Evolutionary conservation across 352 stramenopile species (phyloP), one percentile per base, ranked within the genome.

Genomic region (Pythium guiyangense): DNA sequence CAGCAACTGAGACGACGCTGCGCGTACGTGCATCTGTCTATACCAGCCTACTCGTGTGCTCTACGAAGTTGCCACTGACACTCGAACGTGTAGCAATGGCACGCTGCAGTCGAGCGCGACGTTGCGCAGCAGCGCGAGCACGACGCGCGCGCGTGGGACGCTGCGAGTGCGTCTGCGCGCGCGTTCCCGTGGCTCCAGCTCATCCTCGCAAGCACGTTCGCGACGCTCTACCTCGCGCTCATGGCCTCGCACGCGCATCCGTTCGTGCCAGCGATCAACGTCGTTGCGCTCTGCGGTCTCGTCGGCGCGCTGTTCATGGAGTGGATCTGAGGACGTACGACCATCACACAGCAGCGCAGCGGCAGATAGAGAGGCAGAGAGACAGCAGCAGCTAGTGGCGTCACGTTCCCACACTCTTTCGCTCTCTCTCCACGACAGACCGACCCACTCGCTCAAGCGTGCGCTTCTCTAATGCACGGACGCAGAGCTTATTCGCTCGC

Each of bases 161-260:
- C 26, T 9, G 57, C 59, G 1, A 47, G 60, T 9, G 37, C 25
- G 20, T 88, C 26, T 9, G 57, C 59, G 1, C 44, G 60, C 10
- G 37, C 25, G 20, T 88, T 90, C 61, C 77, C 79, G 20, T 90
- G 77, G 74, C 52, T 82, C 11, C 49, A 76, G 18, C 40, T 90
- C 3, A 71, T 79, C 17, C 62, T 88, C 9, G 51, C 77, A 6
- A 22, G 78, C 18, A 67, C 72, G 25, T 85, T 88, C 59, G 79
- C 71, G 40, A 70, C 69, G 39, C 65, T 86, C 26, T 90, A 86
- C 27, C 61, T 90, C 31, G 66, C 67, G 2, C 26, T 88, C 39
- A 83, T 84, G 73, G 56, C 74, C 51, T 49, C 56, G 3, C 74
- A 73, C 46, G 75, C 84, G 55, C 79, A 71, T 57, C 51, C 73